Percentiles rank a stretch among this genome's conserved stretches.
Evolutionary conservation across 768 basidiomycete species (phyloP).

Genomic region (Leccinum longicurvipes): DNA sequence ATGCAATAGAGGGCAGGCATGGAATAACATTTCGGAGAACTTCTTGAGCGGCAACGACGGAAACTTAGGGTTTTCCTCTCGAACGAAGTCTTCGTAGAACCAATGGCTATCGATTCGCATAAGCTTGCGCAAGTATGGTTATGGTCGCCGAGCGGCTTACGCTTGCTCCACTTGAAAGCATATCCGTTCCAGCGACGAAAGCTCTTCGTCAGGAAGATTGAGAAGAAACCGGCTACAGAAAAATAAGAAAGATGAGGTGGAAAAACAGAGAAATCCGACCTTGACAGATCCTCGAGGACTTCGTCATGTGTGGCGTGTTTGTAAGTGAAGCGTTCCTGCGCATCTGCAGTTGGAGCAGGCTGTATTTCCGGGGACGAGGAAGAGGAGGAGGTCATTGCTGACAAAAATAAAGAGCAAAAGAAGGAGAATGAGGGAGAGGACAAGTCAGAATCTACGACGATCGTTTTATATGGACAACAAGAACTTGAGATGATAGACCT

Average conservation of each 20-base stretch:
- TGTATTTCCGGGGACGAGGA: constrained; percentile 76
- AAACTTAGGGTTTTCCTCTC: constrained; percentile 83
- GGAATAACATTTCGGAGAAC: constrained; percentile 91
- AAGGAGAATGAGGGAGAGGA: constrained; percentile 31
- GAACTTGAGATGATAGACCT: constrained; percentile 25
- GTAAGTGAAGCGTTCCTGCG: constrained; percentile 48
- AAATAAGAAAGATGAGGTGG: constrained; percentile 12
- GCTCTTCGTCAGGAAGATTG: constrained; percentile 92
- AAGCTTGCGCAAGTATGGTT: constrained; percentile 12
- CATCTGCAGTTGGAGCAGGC: constrained; percentile 40
- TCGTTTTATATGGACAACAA: constrained; percentile 35
- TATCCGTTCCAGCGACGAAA: constrained; percentile 85
- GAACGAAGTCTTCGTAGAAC: constrained; percentile 99
- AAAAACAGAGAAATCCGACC: constrained; percentile 43
- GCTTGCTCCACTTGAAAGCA: constrained; percentile 99
- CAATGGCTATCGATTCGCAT: constrained; percentile 67
- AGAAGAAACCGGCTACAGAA: constrained; percentile 83
- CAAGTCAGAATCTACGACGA: constrained; percentile 26
- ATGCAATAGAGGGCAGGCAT: constrained; percentile 75
- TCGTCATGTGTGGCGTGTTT: constrained; percentile 78
- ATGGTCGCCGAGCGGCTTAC: constrained; percentile 47
- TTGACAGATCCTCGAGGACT: constrained; percentile 88
- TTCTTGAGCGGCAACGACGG: constrained; percentile 87
- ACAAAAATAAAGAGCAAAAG: constrained; percentile 27
- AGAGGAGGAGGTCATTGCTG: constrained; percentile 68